Base-by-base conservation (phyloP, 768 basidiomycete species). In the Suillus variegatus region DNA sequence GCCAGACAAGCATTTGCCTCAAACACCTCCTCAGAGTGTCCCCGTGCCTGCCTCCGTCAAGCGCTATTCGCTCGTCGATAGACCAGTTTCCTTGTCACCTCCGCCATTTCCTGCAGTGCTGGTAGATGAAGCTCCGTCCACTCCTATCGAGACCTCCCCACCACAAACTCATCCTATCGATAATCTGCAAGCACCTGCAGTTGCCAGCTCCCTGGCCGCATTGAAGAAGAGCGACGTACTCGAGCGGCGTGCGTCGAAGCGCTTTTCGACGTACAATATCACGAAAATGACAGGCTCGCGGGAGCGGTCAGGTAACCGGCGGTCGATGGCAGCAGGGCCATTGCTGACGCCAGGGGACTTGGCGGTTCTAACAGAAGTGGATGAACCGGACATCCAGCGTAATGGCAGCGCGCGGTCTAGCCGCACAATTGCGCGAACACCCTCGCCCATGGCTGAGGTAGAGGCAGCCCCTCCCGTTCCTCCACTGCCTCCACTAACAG, bases 221-320 rank as follows among this genome's bases (percentile, higher is more conserved):
- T 82, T 99, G 55, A 91, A 96, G 77, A 88, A 91, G 71, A 89
- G 86, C 60, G 95, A 96, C 69, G 85, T 88, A 1, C 84, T 99
- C 46, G 94, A 95, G 71, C 87, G 97, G 25, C 85, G 97, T 55
- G 97, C 97, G 20, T 95, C 93, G 25, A 98, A 98, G 74, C 92
- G 97, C 0, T 99, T 95, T 79, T 97, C 95, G 51, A 89, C 90
- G 2, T 99, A 97, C 75, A 93, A 95, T 68, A 92, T 98, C 71
- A 89, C 91, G 56, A 96, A 96, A 79, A 96, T 99, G 90, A 90
- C 94, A 4, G 88, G 89, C 18, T 75, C 78, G 32, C 79, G 86
- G 54, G 84, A 85, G 72, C 79, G 86, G 32, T 81, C 85, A 61
- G 73, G 86, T 20, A 91, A 91, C 75, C 81, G 92, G 46, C 84